Evolutionary conservation across 208 protist genomes (phyloP).

Genomic region (Trypanosoma mega): DNA sequence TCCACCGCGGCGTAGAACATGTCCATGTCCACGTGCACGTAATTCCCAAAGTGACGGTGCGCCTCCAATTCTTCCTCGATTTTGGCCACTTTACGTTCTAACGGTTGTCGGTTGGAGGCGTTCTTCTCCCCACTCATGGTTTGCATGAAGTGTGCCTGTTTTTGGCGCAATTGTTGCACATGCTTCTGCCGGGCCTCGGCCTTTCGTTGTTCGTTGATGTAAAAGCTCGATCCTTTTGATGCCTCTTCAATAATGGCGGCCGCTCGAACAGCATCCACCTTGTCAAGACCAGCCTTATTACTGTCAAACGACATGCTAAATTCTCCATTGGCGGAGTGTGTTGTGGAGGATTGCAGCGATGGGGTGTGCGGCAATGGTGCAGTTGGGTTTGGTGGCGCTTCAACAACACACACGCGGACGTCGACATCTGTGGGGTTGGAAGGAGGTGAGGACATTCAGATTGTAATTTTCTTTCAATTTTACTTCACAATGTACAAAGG

Average conservation of each 20-base stretch:
- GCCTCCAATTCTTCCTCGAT: constrained; percentile 69
- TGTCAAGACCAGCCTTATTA: constrained; percentile 68
- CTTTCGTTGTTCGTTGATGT: constrained; percentile 73
- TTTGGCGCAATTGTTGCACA: constrained; percentile 38
- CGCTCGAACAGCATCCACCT: constrained; percentile 52
- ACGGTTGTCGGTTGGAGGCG: background rate
- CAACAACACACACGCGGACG: too few species aligned
- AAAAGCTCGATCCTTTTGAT: constrained; percentile 62
- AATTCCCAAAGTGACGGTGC: constrained; percentile 60
- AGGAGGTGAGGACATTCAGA: too few species aligned
- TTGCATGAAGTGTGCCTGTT: constrained; percentile 18
- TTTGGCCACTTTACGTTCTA: constrained; percentile 47
- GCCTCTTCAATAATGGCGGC: constrained; percentile 50
- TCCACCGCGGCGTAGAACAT: constrained; percentile 86
- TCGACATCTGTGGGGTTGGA: too few species aligned
- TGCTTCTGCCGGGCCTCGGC: constrained; percentile 32
- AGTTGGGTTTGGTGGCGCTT: too few species aligned
- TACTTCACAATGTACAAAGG: too few species aligned
- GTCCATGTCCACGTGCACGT: constrained; percentile 92
- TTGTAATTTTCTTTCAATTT: too few species aligned
- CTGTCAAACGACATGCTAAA: constrained; percentile 47
- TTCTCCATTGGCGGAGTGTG: background rate
- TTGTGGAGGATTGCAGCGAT: background rate
- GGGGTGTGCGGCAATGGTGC: background rate
- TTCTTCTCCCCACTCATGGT: constrained; percentile 11